These are phyloP conservation scores for Penicillium daleae DNA, from an alignment of 495 filamentous ascomycete genomes.

Conservation along the genomic window DNA sequence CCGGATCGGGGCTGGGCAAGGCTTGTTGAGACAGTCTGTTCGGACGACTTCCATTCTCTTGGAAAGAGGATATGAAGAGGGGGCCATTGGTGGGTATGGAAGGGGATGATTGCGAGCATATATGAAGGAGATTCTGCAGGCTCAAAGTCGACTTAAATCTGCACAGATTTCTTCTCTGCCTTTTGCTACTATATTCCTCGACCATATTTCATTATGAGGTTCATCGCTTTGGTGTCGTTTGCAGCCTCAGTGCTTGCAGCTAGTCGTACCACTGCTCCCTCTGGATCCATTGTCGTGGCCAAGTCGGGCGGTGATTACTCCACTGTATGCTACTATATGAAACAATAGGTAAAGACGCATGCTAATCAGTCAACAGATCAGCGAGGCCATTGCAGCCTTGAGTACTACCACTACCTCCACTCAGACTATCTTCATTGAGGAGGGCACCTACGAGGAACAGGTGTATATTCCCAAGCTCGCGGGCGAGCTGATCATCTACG, in stretches of 20 bases:
- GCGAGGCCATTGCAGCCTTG: conserved; percentile 59
- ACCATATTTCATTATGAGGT: conserved; percentile 11
- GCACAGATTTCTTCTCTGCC: background rate
- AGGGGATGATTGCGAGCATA: background rate
- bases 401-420: conserved; percentile 46
- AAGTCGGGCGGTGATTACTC: conserved; percentile 46
- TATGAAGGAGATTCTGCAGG: background rate
- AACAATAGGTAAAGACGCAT: background rate
- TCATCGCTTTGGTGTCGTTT: conserved; percentile 21
- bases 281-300: conserved; percentile 55
- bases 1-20: conserved; percentile 9
- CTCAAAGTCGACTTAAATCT: background rate
- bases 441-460: conserved; percentile 61
- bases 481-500: conserved; percentile 61
- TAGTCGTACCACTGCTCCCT: conserved; percentile 52
- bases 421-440: conserved; percentile 66
- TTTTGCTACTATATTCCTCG: background rate
- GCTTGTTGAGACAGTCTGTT: conserved; percentile 7
- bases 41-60: background rate
- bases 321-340: conserved; percentile 26
- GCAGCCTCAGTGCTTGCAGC: conserved; percentile 39
- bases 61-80: background rate
- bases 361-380: conserved; percentile 41
- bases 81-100: background rate
- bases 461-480: conserved; percentile 55